These are phyloP conservation scores for Ascocoryne sarcoides DNA, from an alignment of 2,329 filamentous ascomycete genomes.

Conservation along the genomic window DNA sequence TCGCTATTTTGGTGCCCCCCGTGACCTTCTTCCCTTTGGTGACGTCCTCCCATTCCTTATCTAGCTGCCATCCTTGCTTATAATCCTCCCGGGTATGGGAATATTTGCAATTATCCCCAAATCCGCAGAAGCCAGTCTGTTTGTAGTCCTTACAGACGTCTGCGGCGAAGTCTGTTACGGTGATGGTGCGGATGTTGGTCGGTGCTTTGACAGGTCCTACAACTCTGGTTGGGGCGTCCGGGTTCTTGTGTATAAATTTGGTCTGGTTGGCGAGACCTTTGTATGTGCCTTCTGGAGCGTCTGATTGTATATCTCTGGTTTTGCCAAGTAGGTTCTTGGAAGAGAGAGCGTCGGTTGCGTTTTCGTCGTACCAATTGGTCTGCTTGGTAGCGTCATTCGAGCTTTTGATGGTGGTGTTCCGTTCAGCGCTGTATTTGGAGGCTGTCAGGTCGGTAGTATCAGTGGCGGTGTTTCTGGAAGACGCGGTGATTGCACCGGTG, in stretches of 20 bases:
- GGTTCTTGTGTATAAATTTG: constrained; percentile 70
- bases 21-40: constrained; percentile 61
- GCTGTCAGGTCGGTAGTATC: constrained; percentile 38
- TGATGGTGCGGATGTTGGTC: constrained; percentile 84
- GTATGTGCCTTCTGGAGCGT: constrained; percentile 57
- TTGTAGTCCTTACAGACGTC: constrained; percentile 96
- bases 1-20: constrained; percentile 41
- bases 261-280: constrained; percentile 65
- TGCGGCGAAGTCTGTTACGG: constrained; percentile 80
- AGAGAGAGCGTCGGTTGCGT: constrained; percentile 32
- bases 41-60: constrained; percentile 84
- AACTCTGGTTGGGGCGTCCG: constrained; percentile 57
- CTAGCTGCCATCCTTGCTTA: constrained; percentile 91
- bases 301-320: constrained; percentile 32
- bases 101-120: constrained; percentile 60
- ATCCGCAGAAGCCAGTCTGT: constrained; percentile 50
- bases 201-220: constrained; percentile 84
- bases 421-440: constrained; percentile 51
- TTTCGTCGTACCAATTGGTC: constrained; percentile 82
- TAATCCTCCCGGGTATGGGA: constrained; percentile 69
- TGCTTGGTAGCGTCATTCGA: constrained; percentile 85
- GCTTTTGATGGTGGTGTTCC: constrained; percentile 51
- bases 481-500: constrained; percentile 55
- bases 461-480: constrained; percentile 39
- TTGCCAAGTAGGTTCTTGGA: constrained; percentile 50